Conservation (phyloP, 2,329 filamentous ascomycete species). For the Sporothrix mexicana region DNA sequence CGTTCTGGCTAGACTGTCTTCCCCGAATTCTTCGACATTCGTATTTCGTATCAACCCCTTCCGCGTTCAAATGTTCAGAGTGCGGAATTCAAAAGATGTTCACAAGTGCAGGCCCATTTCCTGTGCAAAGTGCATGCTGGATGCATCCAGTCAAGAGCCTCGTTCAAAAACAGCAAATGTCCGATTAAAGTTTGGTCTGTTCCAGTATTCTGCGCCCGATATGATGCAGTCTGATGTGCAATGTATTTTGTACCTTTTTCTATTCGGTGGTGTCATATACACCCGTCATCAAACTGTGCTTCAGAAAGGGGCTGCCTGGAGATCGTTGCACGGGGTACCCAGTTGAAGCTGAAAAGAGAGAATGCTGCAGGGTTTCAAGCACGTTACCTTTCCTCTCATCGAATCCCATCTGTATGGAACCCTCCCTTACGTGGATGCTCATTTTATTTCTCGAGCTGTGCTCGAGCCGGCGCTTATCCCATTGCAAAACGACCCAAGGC, state of each 20-base stretch:
- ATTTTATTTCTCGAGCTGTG: constrained; percentile 23
- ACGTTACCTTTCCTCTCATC: not conserved
- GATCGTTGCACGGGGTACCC: constrained; percentile 8
- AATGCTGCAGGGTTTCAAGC: not conserved
- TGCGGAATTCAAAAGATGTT: too few relatives aligned
- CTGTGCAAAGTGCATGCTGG: not conserved
- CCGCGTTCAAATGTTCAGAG: too few relatives aligned
- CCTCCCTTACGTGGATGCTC: constrained; percentile 7
- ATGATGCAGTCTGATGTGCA: not conserved
- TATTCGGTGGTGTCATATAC: not conserved
- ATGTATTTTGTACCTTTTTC: not conserved
- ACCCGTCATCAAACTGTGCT: not conserved
- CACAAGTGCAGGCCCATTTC: not conserved
- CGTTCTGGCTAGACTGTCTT: constrained; percentile 5
- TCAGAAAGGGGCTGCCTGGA: constrained; percentile 17
- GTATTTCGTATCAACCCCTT: constrained; percentile 20
- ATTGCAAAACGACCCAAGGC: not conserved
- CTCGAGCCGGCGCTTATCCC: not conserved
- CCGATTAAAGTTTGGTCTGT: constrained; percentile 17
- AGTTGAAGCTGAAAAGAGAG: not conserved
- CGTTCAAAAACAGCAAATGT: constrained; percentile 12
- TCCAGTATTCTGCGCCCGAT: not conserved
- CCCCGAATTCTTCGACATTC: not conserved
- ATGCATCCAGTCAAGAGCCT: not conserved
- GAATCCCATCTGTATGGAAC: not conserved